A percentile compares a stretch with the other conserved stretches of the same genome.
phyloP scores from a whole-genome alignment of 352 stramenopile genomes.

The Saprolegnia diclina region DNA sequence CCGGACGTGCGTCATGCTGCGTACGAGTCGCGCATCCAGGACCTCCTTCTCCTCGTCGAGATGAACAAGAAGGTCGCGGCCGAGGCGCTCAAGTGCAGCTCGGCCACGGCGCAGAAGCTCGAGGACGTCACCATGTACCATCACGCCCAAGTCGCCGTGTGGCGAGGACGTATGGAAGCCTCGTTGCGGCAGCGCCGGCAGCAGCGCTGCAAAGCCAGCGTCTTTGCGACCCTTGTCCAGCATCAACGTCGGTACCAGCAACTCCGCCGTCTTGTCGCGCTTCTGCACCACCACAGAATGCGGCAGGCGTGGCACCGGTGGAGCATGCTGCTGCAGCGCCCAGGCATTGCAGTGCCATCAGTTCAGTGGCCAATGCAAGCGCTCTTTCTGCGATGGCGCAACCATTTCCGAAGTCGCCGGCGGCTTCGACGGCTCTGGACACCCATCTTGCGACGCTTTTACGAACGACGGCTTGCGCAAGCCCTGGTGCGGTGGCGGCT shows the following conservation, averaged over 20 bases:
- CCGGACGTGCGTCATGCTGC: conserved; percentile 12
- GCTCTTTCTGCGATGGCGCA: neutral
- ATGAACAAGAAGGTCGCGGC: conserved; percentile 28
- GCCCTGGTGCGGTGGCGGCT: conserved; percentile 6
- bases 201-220: neutral
- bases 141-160: conserved; percentile 1
- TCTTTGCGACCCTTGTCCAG: neutral
- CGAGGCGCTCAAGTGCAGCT: conserved; percentile 24
- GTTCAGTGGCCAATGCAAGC: neutral
- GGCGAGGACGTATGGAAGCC: neutral
- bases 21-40: conserved; percentile 24
- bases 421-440: neutral
- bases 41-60: conserved; percentile 24
- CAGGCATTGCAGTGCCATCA: neutral
- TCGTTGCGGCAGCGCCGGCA: neutral
- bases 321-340: neutral
- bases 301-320: neutral
- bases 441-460: neutral
- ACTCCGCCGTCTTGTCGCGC: neutral
- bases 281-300: neutral
- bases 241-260: neutral
- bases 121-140: conserved; percentile 14
- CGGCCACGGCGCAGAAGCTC: conserved; percentile 1
- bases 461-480: neutral
- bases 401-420: neutral